Evolutionary conservation across 176 grass and related monocot genomes (phyloP).

Genomic region (Areca catechu): DNA sequence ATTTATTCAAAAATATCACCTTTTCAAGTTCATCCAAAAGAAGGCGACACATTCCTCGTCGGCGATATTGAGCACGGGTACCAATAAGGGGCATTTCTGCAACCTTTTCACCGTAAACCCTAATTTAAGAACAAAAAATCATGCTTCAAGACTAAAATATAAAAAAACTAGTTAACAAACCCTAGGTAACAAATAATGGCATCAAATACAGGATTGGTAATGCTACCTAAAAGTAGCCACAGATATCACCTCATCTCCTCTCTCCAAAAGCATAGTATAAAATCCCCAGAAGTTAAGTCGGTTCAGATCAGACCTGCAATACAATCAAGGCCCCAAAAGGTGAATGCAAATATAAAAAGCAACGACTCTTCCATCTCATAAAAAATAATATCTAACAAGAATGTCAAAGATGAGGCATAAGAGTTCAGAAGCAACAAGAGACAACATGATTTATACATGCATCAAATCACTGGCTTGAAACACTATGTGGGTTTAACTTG

Average conservation of each 20-base stretch:
- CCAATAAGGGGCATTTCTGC: constrained; percentile 13
- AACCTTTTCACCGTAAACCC: constrained; percentile 5
- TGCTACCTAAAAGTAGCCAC: constrained; percentile 13
- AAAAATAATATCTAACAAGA: too few species aligned
- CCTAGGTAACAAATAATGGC: not conserved
- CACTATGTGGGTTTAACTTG: too few species aligned
- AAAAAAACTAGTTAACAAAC: not conserved
- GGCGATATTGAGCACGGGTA: constrained; percentile 3
- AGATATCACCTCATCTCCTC: constrained; percentile 3
- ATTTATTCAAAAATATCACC: constrained; percentile 4
- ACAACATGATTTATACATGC: too few species aligned
- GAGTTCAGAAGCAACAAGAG: not conserved
- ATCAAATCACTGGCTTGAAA: too few species aligned
- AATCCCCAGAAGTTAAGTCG: constrained; percentile 16
- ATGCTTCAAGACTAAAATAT: not conserved
- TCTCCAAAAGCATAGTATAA: constrained; percentile 12
- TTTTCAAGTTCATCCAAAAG: constrained; percentile 12
- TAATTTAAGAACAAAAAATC: not conserved
- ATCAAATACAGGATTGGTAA: not conserved
- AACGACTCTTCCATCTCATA: too few species aligned
- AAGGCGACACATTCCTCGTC: constrained; percentile 19
- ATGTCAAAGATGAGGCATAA: not conserved
- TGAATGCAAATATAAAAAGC: too few species aligned
- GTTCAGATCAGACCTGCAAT: constrained; percentile 8
- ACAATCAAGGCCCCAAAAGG: not conserved